Evolutionary conservation across 108 stramenopile species (phyloP), one percentile per base, ranked within the genome.

Genomic region (Licmophora abbreviata): DNA sequence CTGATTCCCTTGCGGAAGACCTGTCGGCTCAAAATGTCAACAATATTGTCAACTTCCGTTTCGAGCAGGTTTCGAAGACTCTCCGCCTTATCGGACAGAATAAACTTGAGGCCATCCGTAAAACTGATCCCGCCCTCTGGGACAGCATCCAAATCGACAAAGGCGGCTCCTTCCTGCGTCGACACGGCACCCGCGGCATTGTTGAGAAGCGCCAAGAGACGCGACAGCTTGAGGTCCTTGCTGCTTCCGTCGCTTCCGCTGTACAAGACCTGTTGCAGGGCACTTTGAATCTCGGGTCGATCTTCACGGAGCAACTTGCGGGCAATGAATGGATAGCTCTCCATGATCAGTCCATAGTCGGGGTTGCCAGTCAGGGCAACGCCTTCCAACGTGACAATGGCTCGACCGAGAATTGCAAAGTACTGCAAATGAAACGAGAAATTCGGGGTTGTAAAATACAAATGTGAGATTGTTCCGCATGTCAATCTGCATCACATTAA

Each of bases 361-460:
- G 69, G 66, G 35, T 90, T 61, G 46, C 92, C 92, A 1, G 81
- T 80, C 30, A 94, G 49, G 0, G 93, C 93, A 37, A 94, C 73
- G 23, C 93, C 93, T 53, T 94, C 93, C 37, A 94, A 71, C 4
- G 88, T 94, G 14, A 94, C 85, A 56, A 94, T 88, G 28, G 93
- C 93, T 11, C 92, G 66, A 11, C 77, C 80, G 15, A 86, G 54
- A 38, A 86, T 76, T 4, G 85, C 85, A 68, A 86, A 81, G 60
- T 86, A 86, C 1, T 14, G n/a, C 15, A 23, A 12, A 11, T 10
- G 11, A 33, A 32, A 33, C 9, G 10, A 33, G 15, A 54, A 43
- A 4, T 6, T 26, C n/a, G 14, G n/a, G 22, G 11, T 43, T 42
- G 14, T 0, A 28, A 42, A 22, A 54, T 29, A n/a, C n/a, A n/a